phyloP scores from a whole-genome alignment of 352 stramenopile species.

The Aphanomyces cochlioides region DNA sequence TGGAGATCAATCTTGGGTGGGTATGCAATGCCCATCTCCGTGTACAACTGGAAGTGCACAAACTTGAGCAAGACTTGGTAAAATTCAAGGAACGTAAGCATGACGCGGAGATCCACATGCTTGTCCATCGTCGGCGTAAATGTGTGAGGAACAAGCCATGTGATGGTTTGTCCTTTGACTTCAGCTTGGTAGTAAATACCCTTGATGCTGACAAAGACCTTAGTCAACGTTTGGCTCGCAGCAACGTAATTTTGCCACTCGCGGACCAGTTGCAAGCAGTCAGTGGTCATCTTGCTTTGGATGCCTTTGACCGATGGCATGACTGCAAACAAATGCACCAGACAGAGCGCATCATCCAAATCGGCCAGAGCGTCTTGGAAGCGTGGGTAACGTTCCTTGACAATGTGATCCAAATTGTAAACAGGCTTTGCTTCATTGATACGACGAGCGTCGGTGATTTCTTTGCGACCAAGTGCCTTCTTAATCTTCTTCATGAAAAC shows the following conservation, averaged over 20 bases:
- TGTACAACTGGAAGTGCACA: conserved; percentile 98
- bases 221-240: conserved; percentile 88
- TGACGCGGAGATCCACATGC: conserved; percentile 98
- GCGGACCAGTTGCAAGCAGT: conserved; percentile 89
- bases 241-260: conserved; percentile 97
- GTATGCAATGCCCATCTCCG: conserved; percentile 91
- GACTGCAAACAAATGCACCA: conserved; percentile 96
- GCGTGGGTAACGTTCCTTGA: conserved; percentile 97
- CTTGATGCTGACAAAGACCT: conserved; percentile 99
- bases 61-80: conserved; percentile 98
- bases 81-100: conserved; percentile 99
- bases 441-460: conserved; percentile 73
- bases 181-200: conserved; percentile 98
- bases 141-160: conserved; percentile 97
- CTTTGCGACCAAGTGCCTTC: conserved; percentile 80
- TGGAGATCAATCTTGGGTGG: conserved; percentile 89
- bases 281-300: conserved; percentile 80
- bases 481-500: conserved; percentile 98
- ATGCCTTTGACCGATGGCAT: conserved; percentile 91
- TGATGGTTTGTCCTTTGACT: conserved; percentile 91
- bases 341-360: conserved; percentile 97
- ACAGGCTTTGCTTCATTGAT: conserved; percentile 85
- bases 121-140: conserved; percentile 96
- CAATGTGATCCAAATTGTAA: conserved; percentile 97
- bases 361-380: conserved; percentile 97